These are phyloP conservation scores for Boletales sp. DNA, from an alignment of 768 basidiomycete species.

Conservation along the genomic window DNA sequence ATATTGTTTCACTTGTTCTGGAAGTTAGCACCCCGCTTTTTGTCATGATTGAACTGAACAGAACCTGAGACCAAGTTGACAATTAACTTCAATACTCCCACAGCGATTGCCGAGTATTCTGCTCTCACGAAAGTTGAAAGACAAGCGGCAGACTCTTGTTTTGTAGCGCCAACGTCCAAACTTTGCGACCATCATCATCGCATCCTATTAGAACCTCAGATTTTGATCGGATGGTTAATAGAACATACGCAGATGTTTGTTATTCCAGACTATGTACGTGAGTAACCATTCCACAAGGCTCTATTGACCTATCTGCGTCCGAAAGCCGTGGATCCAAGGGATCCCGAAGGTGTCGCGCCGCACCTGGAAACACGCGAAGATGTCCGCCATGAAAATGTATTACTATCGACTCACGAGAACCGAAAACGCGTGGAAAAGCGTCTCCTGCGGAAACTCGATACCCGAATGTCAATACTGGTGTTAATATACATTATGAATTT, in stretches of 20 bases:
- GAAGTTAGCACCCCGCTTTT: too few species aligned
- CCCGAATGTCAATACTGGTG: constrained; percentile 34
- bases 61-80: too few species aligned
- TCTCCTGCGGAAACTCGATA: constrained; percentile 36
- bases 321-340: constrained; percentile 2
- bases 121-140: too few species aligned
- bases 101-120: too few species aligned
- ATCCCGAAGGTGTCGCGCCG: background rate
- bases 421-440: constrained; percentile 34
- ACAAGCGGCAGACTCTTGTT: too few species aligned
- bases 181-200: too few species aligned
- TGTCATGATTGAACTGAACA: too few species aligned
- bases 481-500: constrained; percentile 36
- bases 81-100: too few species aligned
- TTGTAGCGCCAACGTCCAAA: too few species aligned
- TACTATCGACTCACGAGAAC: constrained; percentile 8
- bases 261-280: constrained; percentile 16
- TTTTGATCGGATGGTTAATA: constrained; percentile 6
- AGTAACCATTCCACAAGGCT: background rate
- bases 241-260: constrained; percentile 1
- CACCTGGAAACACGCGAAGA: background rate
- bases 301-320: background rate
- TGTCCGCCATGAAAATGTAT: background rate
- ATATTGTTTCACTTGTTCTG: too few species aligned
- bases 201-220: background rate